phyloP scores from a whole-genome alignment of 2,329 filamentous ascomycete species.

The Hyphodiscus sp. region DNA sequence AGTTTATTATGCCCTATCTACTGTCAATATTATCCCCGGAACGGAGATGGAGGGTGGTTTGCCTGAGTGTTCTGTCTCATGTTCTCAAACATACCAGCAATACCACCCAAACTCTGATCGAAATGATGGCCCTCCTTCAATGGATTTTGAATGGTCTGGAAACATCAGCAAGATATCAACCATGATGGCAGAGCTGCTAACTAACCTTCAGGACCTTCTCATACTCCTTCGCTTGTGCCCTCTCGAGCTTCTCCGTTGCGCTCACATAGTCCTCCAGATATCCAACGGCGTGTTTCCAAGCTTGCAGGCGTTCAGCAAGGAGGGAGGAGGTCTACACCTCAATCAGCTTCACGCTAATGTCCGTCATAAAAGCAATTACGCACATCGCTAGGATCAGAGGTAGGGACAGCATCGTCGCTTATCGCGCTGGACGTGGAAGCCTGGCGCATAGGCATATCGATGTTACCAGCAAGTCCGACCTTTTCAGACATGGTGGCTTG shows the following conservation, averaged over 20 bases:
- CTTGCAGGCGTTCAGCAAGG: constrained; percentile 79
- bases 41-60: constrained; percentile 12
- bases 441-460: constrained; percentile 23
- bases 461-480: not conserved
- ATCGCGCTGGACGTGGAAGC: constrained; percentile 18
- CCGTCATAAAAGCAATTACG: constrained; percentile 9
- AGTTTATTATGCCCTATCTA: constrained; percentile 69
- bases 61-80: constrained; percentile 83
- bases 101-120: constrained; percentile 77
- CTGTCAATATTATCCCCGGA: not conserved
- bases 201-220: constrained; percentile 83
- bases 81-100: constrained; percentile 90
- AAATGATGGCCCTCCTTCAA: constrained; percentile 90
- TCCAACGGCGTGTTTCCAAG: constrained; percentile 91
- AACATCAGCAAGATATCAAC: constrained; percentile 4
- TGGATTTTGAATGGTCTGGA: constrained; percentile 73
- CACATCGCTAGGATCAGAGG: constrained; percentile 26
- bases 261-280: constrained; percentile 88
- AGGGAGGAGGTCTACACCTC: constrained; percentile 63
- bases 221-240: constrained; percentile 84
- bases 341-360: not conserved
- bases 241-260: constrained; percentile 80
- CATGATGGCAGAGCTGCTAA: constrained; percentile 7
- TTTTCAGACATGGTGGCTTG: constrained; percentile 1
- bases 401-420: constrained; percentile 27